Evolutionary conservation across 257 asterid species (phyloP), one percentile per base, ranked within the genome.

Genomic region (Solanum okadae): DNA sequence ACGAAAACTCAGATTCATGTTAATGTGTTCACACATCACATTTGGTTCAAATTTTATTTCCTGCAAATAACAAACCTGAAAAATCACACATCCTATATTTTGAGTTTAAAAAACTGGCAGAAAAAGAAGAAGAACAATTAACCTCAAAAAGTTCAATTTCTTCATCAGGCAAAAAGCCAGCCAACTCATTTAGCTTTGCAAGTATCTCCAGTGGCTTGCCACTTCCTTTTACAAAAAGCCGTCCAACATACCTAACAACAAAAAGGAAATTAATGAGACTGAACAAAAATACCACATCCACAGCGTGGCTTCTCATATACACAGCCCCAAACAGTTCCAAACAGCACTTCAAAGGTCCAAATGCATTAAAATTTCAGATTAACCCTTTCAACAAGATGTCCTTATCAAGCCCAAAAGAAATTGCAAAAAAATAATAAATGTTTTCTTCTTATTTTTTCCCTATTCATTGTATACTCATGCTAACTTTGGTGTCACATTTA

Each of bases 101-200:
- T 27, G 44, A 31, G 70, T 29, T 29, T 1, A 10, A 81, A 34
- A 31, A 82, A 49, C 68, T 29, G 27, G 25, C 20, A 63, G 23
- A 15, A 75, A 38, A 87, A 79, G 42, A 49, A 35, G 33, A 88
- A 49, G 46, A 82, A 52, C 20, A 68, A 49, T 87, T 88, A 33
- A 95, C 98, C 98, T 96, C 98, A 90, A 90, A 95, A 61, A 96
- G 95, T 78, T 94, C 98, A 85, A 96, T 93, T 86, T 95, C 95
- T 88, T 93, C 98, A 88, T 94, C 95, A 61, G 95, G 93, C 88
- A 93, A 89, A 89, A 91, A 94, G 84, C 95, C 97, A 89, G 94
- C 96, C 94, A 95, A 88, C 88, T 93, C 95, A 91, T 93, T 94
- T 88, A 95, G 94, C 91, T 91, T 93, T 83, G 86, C 75, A 84